Percentiles rank a stretch among this genome's conserved stretches.
These are phyloP conservation scores for Neurospora sp. DNA, from an alignment of 495 filamentous ascomycete genomes.

Conservation along the genomic window DNA sequence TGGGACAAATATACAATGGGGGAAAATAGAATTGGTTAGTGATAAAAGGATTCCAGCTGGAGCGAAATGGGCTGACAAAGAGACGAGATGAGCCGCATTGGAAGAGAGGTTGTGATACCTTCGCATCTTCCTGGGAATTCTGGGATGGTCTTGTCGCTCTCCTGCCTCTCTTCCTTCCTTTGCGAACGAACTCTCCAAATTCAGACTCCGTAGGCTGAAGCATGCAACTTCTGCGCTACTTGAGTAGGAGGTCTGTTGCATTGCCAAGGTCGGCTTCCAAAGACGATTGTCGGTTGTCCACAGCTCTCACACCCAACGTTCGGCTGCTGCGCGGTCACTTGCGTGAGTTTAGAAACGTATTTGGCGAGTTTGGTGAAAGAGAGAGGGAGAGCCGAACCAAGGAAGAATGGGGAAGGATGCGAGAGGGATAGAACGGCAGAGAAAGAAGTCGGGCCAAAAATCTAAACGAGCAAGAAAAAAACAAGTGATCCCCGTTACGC, in stretches of 20 bases:
- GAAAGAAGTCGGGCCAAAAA: background rate
- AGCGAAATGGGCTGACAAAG: background rate
- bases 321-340: background rate
- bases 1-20: background rate
- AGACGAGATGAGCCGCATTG: background rate
- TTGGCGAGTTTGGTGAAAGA: background rate
- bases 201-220: background rate
- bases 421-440: background rate
- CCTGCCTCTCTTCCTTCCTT: background rate
- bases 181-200: background rate
- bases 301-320: background rate
- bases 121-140: background rate
- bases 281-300: background rate
- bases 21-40: background rate
- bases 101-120: background rate
- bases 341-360: background rate
- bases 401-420: background rate
- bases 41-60: background rate
- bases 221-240: background rate
- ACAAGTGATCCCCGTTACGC: background rate
- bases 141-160: background rate
- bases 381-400: background rate
- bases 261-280: background rate
- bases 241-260: background rate
- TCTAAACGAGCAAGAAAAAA: background rate